These are phyloP conservation scores for Epichloe coenophiala DNA, from an alignment of 2,329 filamentous ascomycete species.

Conservation along the genomic window DNA sequence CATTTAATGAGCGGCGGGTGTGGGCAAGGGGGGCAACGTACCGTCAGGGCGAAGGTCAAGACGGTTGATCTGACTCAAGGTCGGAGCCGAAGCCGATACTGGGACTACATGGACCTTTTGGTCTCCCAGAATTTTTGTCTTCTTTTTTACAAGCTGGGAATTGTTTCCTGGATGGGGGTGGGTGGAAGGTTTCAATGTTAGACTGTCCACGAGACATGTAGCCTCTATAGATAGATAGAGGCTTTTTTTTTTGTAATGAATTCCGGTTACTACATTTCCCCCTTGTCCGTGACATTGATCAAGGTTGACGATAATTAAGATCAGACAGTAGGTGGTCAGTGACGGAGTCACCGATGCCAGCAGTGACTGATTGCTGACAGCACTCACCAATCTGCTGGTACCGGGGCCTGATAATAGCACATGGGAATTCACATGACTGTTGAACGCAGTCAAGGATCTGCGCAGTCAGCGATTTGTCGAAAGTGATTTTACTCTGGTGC, in stretches of 20 bases:
- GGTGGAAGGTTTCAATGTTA: not conserved
- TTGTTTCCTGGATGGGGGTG: not conserved
- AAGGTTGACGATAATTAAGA: too few relatives aligned
- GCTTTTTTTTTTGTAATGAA: slow-evolving; percentile 3
- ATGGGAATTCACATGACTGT: too few relatives aligned
- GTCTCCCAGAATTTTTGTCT: slow-evolving; percentile 1
- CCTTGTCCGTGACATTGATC: too few relatives aligned
- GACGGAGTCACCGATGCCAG: too few relatives aligned
- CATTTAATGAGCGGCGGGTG: not conserved
- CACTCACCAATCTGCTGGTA: too few relatives aligned
- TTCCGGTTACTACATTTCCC: not conserved
- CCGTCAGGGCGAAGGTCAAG: not conserved
- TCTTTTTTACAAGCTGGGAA: slow-evolving; percentile 1
- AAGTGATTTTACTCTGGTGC: too few relatives aligned
- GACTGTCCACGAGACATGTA: not conserved
- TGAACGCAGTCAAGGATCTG: too few relatives aligned
- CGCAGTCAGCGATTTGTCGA: too few relatives aligned
- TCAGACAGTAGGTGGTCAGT: too few relatives aligned
- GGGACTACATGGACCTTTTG: not conserved
- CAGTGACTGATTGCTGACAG: too few relatives aligned
- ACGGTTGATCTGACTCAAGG: not conserved
- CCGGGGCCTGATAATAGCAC: too few relatives aligned
- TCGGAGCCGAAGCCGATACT: not conserved
- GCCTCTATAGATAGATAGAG: slow-evolving; percentile 2
- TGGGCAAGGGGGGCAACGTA: not conserved